phyloP scores from a whole-genome alignment of 208 protist genomes.

The Trichomonas vaginalis region DNA sequence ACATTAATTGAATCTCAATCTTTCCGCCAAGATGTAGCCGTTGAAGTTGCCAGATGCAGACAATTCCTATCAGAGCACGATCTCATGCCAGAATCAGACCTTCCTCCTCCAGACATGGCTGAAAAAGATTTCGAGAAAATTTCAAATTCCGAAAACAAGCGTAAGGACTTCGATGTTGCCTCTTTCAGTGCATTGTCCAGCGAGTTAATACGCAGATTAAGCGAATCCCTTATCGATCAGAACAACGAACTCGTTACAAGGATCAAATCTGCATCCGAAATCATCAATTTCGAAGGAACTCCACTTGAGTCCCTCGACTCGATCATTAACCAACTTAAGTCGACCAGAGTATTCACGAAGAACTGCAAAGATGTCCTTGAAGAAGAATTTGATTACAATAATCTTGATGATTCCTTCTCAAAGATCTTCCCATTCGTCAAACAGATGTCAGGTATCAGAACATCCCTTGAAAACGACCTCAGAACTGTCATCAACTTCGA shows the following conservation, averaged over 20 bases:
- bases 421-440: not conserved
- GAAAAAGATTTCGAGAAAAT: not conserved
- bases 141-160: not conserved
- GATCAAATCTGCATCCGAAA: not conserved
- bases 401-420: not conserved
- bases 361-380: not conserved
- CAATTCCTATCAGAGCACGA: not conserved
- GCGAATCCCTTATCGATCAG: not conserved
- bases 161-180: not conserved
- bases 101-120: not conserved
- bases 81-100: not conserved
- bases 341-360: not conserved
- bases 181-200: not conserved
- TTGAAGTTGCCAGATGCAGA: not conserved
- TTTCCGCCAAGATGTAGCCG: not conserved
- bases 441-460: not conserved
- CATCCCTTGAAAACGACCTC: not conserved
- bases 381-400: not conserved
- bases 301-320: not conserved
- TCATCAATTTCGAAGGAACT: not conserved
- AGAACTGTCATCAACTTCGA: not conserved
- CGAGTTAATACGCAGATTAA: not conserved
- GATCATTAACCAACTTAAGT: not conserved
- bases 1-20: not conserved
- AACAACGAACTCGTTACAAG: not conserved